Conservation (phyloP, 257 asterid species). For the Jacaranda mimosifolia region DNA sequence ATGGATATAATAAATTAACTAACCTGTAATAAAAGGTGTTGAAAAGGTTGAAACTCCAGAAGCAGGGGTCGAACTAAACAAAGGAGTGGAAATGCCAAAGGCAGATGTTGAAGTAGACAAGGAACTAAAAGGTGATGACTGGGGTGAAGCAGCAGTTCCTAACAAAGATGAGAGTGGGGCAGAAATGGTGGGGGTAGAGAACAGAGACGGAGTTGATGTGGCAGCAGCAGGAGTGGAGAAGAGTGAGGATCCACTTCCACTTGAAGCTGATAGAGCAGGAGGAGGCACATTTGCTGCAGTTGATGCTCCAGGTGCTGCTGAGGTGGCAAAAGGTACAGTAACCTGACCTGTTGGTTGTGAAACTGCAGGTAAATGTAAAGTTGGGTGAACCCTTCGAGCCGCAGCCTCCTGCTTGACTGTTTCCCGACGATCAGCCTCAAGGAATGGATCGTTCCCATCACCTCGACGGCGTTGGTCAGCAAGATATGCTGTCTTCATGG, state of each 20-base stretch:
- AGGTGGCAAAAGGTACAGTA: slow-evolving; percentile 54
- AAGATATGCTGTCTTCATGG: slow-evolving; percentile 94
- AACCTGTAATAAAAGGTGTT: slow-evolving; percentile 86
- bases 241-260: slow-evolving; percentile 73
- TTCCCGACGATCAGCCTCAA: slow-evolving; percentile 95
- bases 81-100: slow-evolving; percentile 56
- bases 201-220: slow-evolving; percentile 65
- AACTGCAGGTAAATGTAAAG: slow-evolving; percentile 79
- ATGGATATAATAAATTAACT: slow-evolving; percentile 17
- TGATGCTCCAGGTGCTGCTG: slow-evolving; percentile 67
- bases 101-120: slow-evolving; percentile 64
- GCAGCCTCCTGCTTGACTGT: slow-evolving; percentile 96
- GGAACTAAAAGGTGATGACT: slow-evolving; percentile 69
- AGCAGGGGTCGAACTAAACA: slow-evolving; percentile 76
- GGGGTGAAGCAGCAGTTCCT: slow-evolving; percentile 72
- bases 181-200: slow-evolving; percentile 76
- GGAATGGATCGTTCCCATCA: slow-evolving; percentile 82
- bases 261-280: slow-evolving; percentile 55
- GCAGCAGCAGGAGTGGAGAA: slow-evolving; percentile 75
- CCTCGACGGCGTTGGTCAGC: slow-evolving; percentile 91
- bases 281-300: slow-evolving; percentile 53
- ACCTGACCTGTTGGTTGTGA: slow-evolving; percentile 67
- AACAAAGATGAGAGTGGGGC: slow-evolving; percentile 65
- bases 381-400: slow-evolving; percentile 94
- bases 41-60: slow-evolving; percentile 66